Conservation (phyloP, 768 basidiomycete species). For the Nevesoporus exiguus region DNA sequence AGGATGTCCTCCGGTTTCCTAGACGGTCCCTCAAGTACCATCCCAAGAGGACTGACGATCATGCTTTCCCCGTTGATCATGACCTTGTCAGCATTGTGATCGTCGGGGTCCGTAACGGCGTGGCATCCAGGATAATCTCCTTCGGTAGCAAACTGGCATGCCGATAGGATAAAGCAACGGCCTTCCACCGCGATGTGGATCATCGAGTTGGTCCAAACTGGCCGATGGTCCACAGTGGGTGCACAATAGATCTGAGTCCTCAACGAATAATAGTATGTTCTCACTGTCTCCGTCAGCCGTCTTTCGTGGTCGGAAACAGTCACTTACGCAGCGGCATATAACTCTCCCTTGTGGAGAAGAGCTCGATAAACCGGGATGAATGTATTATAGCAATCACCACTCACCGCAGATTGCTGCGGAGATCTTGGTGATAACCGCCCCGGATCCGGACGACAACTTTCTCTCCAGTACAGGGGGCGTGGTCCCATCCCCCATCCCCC, state of each 20-base stretch:
- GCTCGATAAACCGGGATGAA: neutral
- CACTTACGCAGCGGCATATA: constrained; percentile 60
- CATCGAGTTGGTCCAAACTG: constrained; percentile 57
- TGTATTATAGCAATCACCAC: constrained; percentile 6
- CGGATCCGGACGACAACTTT: constrained; percentile 31
- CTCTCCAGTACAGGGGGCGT: constrained; percentile 49
- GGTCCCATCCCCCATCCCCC: constrained; percentile 57
- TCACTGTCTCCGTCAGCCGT: constrained; percentile 36
- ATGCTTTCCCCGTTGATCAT: constrained; percentile 62
- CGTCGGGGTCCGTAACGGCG: constrained; percentile 37
- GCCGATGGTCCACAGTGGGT: constrained; percentile 60
- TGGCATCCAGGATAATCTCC: constrained; percentile 51
- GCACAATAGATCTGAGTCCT: constrained; percentile 63
- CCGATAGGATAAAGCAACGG: constrained; percentile 64
- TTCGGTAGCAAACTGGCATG: constrained; percentile 56
- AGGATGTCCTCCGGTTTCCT: constrained; percentile 49
- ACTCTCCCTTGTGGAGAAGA: constrained; percentile 52
- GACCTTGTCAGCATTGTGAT: constrained; percentile 43
- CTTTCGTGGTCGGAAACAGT: neutral
- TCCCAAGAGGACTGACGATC: constrained; percentile 57
- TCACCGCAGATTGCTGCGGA: constrained; percentile 58
- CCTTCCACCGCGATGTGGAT: constrained; percentile 64
- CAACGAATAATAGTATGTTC: constrained; percentile 55
- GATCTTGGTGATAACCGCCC: constrained; percentile 40
- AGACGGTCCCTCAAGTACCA: constrained; percentile 57